Base-by-base conservation (phyloP, 1,284 basidiomycete genomes). In the Thelephora terrestris region DNA sequence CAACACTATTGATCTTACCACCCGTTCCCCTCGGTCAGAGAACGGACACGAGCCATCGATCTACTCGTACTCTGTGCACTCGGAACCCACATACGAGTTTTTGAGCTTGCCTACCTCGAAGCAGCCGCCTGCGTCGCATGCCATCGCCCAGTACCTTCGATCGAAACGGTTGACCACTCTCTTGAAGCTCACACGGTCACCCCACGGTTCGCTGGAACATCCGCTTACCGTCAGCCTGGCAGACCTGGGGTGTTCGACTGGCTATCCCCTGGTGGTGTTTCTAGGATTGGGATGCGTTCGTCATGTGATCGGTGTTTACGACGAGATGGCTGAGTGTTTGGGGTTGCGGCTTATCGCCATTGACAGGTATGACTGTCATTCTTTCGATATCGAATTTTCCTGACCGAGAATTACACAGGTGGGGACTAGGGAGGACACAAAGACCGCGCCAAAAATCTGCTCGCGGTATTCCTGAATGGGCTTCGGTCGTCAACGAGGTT, bases 241-340 rank as follows among this genome's bases (percentile, higher is more conserved):
- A 2, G 94, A 98, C 61, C 75, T 98, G 45, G 95, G 95, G 1
- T 78, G 76, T 50, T 74, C 83, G 0, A 76, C 74, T 18, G 95
- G 95, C 1, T 80, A 81, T 59, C 92, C 94, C 0, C 78, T 98
- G 10, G 68, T 98, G 40, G 77, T 98, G 9, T 98, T 95, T 62
- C 77, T 99, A 47, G 95, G 95, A 0, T 64, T 98, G 25, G 94
- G 95, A 4, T 92, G 91, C 58, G 94, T 98, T 5, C 76, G 95
- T 27, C 93, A 98, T 64, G 77, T 98, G 48, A 85, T 96, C 70
- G 93, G 90, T 5, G 67, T 98, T 36, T 98, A 95, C 63, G 94
- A 98, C 62, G 95, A 98, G 61, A 86, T 98, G 76, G 95, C 95
- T 12, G 79, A 85, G 51, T 86, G 85, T 46, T 67, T 96, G 50